Percentiles rank a stretch among this genome's conserved stretches.
Conservation (phyloP, 176 grass and related monocot species). For the Tuctoria greenei region DNA sequence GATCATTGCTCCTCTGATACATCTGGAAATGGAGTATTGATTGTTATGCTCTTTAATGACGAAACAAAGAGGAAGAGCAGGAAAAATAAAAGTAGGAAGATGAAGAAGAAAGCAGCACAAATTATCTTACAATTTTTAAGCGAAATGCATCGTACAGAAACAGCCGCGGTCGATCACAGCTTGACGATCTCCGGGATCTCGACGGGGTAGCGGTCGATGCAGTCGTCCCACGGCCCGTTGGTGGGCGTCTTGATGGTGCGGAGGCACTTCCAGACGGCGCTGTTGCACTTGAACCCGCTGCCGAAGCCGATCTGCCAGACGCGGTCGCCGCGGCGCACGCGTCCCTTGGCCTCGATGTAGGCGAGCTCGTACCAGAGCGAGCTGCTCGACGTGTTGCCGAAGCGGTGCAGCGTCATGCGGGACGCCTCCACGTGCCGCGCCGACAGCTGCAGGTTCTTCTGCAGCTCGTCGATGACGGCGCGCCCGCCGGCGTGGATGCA, state of each 20-base stretch:
- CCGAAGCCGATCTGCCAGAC: constrained; percentile 95
- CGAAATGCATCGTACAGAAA: constrained; percentile 30
- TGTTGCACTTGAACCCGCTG: constrained; percentile 94
- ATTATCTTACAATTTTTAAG: not conserved
- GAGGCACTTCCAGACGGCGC: constrained; percentile 92
- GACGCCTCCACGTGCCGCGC: constrained; percentile 83
- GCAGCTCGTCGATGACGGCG: constrained; percentile 87
- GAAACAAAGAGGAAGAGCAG: not conserved
- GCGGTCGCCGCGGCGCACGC: constrained; percentile 79
- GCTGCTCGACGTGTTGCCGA: constrained; percentile 93
- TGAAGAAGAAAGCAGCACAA: not conserved
- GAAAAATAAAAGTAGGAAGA: not conserved
- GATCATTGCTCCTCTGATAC: constrained; percentile 30
- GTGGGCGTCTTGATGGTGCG: constrained; percentile 56
- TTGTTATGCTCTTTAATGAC: not conserved
- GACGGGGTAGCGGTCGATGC: constrained; percentile 71
- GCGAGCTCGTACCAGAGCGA: constrained; percentile 95
- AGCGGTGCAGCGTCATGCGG: constrained; percentile 86
- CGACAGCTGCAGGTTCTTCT: constrained; percentile 87
- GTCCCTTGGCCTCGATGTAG: constrained; percentile 87
- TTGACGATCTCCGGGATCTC: constrained; percentile 80
- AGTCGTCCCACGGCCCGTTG: constrained; percentile 75
- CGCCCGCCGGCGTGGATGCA: constrained; percentile 88
- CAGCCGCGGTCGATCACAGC: constrained; percentile 35
- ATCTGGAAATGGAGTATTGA: constrained; percentile 32